A percentile compares a stretch with the other conserved stretches of the same genome.
Evolutionary conservation across 2,329 filamentous ascomycete genomes (phyloP).

Genomic region (Hymenotorrendiella dingleyae): DNA sequence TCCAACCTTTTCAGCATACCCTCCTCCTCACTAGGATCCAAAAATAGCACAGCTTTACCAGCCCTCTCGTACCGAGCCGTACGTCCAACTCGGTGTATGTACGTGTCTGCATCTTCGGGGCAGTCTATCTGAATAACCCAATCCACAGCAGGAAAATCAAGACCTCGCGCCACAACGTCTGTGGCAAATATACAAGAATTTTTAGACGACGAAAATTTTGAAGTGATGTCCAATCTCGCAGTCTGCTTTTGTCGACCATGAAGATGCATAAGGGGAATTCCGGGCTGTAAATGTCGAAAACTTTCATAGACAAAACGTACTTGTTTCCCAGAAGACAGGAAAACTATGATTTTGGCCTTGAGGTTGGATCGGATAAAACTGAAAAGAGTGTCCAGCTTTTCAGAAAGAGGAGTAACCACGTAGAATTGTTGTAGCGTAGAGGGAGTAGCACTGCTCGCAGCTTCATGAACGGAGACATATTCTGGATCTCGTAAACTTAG

Average conservation of each 20-base stretch:
- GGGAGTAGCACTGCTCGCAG: constrained; percentile 73
- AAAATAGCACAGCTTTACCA: constrained; percentile 81
- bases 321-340: constrained; percentile 91
- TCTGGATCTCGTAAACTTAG: constrained; percentile 85
- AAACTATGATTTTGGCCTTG: constrained; percentile 92
- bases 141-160: constrained; percentile 95
- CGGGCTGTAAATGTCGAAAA: constrained; percentile 88
- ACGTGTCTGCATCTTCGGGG: constrained; percentile 93
- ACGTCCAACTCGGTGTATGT: constrained; percentile 91
- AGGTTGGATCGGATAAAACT: constrained; percentile 88
- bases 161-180: constrained; percentile 86
- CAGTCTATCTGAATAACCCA: constrained; percentile 99
- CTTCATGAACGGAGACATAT: constrained; percentile 90
- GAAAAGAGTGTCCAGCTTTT: constrained; percentile 89
- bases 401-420: constrained; percentile 72
- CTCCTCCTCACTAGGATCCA: constrained; percentile 86
- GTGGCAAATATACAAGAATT: constrained; percentile 89
- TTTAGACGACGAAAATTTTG: constrained; percentile 73
- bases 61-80: constrained; percentile 90
- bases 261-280: constrained; percentile 86
- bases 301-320: constrained; percentile 94
- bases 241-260: constrained; percentile 92
- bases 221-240: constrained; percentile 80
- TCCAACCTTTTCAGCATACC: constrained; percentile 85
- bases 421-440: constrained; percentile 85